These are phyloP conservation scores for Citrus mangshanensis DNA, from an alignment of 345 rosid species.

Conservation along the genomic window DNA sequence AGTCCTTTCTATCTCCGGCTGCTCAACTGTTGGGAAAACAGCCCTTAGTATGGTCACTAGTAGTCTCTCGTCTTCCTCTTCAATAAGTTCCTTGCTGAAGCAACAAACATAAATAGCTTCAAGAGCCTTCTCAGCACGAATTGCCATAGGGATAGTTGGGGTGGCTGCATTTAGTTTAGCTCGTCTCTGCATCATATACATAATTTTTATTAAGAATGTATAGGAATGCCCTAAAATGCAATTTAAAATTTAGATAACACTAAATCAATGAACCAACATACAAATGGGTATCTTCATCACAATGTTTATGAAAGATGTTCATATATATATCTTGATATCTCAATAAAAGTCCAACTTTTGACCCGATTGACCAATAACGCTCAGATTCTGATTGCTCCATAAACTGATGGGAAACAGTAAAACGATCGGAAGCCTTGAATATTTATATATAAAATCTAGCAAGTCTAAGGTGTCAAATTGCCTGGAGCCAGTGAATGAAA, in stretches of 20 bases:
- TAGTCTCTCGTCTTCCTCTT: slow-evolving; percentile 72
- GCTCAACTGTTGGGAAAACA: slow-evolving; percentile 65
- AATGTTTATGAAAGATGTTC: not conserved
- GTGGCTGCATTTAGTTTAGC: slow-evolving; percentile 54
- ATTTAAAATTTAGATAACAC: not conserved
- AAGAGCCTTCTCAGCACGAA: slow-evolving; percentile 76
- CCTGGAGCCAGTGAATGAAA: not conserved
- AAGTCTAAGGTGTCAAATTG: not conserved
- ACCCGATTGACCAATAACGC: not conserved
- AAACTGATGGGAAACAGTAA: too few species aligned
- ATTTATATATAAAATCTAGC: not conserved
- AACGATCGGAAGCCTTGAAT: not conserved
- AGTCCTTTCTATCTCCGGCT: slow-evolving; percentile 50
- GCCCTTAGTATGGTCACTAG: slow-evolving; percentile 55
- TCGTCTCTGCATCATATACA: slow-evolving; percentile 54
- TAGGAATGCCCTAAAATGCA: not conserved
- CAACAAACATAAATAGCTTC: slow-evolving; percentile 84
- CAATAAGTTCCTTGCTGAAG: slow-evolving; percentile 65
- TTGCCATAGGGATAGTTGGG: slow-evolving; percentile 73
- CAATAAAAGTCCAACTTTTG: not conserved
- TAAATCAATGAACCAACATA: not conserved
- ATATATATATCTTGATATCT: not conserved
- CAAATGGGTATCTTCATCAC: not conserved
- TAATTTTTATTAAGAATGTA: not conserved
- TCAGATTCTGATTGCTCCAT: not conserved